Percentiles rank a stretch among this genome's conserved stretches.
phyloP scores from a whole-genome alignment of 768 basidiomycete species.

The Nidularia pulvinata region DNA sequence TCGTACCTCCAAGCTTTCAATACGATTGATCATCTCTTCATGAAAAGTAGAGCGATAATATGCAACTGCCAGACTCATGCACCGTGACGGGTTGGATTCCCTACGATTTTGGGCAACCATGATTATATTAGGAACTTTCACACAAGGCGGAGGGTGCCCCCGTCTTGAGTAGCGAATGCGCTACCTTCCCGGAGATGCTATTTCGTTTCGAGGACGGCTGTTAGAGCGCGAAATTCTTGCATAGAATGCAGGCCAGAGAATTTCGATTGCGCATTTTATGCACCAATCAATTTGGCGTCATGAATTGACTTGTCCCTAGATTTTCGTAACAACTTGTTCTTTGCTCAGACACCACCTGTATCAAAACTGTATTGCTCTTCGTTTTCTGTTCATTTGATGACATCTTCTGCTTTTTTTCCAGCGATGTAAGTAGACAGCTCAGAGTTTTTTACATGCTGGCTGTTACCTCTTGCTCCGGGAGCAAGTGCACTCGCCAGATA shows the following conservation, averaged over 20 bases:
- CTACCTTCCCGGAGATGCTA: constrained; percentile 7
- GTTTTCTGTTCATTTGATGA: no score
- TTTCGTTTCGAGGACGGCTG: constrained; percentile 9
- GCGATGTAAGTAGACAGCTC: no score
- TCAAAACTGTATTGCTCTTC: no score
- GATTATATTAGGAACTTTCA: constrained; percentile 4
- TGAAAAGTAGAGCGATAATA: constrained; percentile 11
- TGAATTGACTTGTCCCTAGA: background rate
- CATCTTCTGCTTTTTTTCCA: no score
- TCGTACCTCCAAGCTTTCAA: constrained; percentile 1
- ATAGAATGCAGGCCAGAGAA: constrained; percentile 10
- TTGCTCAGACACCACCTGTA: no score
- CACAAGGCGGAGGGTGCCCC: constrained; percentile 5
- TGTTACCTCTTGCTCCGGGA: no score
- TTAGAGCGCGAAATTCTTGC: constrained; percentile 12
- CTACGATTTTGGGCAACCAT: constrained; percentile 7
- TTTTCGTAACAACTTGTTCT: no score
- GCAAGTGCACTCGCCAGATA: no score
- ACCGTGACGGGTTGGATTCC: constrained; percentile 10
- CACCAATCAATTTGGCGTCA: constrained; percentile 9
- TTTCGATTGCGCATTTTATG: constrained; percentile 13
- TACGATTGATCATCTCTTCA: constrained; percentile 9
- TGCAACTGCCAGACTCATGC: constrained; percentile 9
- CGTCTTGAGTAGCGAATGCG: constrained; percentile 6
- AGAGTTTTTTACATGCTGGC: no score